phyloP scores from a whole-genome alignment of 495 filamentous ascomycete genomes.

The Penicillium nucicola region DNA sequence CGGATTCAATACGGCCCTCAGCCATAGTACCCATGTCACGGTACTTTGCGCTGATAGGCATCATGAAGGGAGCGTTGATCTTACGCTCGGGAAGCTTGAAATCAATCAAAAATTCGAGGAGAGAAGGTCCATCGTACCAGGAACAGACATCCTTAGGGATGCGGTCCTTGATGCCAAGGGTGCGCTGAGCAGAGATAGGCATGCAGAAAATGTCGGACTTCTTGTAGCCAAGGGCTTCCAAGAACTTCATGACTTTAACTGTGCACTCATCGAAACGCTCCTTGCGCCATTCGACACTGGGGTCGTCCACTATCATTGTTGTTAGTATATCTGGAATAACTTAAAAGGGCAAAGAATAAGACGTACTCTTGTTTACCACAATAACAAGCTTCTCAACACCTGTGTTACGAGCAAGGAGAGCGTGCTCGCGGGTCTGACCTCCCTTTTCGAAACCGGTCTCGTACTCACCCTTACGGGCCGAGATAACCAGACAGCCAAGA shows the following conservation, averaged over 20 bases:
- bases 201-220: constrained; percentile 92
- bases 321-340: no score
- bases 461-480: constrained; percentile 96
- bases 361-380: constrained; percentile 79
- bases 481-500: constrained; percentile 93
- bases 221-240: constrained; percentile 90
- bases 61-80: constrained; percentile 98
- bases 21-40: constrained; percentile 96
- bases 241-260: constrained; percentile 79
- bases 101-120: constrained; percentile 86
- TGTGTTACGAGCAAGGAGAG: constrained; percentile 95
- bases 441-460: constrained; percentile 99
- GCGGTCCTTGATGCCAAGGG: constrained; percentile 82
- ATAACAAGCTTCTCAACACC: constrained; percentile 93
- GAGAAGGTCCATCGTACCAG: constrained; percentile 90
- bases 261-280: constrained; percentile 90
- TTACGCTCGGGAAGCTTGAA: constrained; percentile 94
- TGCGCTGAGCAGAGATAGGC: constrained; percentile 90
- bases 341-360: no score
- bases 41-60: constrained; percentile 95
- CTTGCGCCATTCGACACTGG: constrained; percentile 92
- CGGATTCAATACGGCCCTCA: constrained; percentile 95
- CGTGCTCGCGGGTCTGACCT: constrained; percentile 95
- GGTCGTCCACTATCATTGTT: constrained; percentile 66
- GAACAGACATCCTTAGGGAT: constrained; percentile 70